Evolutionary conservation across 768 basidiomycete genomes (phyloP), one percentile per base, ranked within the genome.

Genomic region (Mycena amicta): DNA sequence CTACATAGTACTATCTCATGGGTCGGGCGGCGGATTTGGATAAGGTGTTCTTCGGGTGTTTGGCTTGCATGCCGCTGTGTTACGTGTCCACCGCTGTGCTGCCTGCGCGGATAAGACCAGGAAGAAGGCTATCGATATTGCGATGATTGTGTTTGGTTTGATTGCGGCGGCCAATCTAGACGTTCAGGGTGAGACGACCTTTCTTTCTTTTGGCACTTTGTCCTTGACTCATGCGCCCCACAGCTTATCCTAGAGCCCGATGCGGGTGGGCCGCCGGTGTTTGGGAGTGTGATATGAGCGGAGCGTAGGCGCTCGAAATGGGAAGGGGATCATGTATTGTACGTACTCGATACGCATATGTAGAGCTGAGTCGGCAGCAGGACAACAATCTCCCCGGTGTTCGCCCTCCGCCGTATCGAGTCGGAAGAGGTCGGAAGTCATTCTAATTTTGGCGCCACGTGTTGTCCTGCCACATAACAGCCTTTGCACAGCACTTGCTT

Each of bases 1-100:
- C 79, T 45, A 77, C 98, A 66, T n/a, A n/a, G n/a, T n/a, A n/a
- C n/a, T n/a, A n/a, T n/a, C n/a, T 90, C 88, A 67, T 89, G 88
- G 86, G 74, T 80, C 13, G 96, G 95, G 92, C 93, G 13, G 81
- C 77, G 31, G 95, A 97, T 73, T 74, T 98, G 43, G 96, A 98
- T 76, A 98, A 97, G 75, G 86, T 92, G 16, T 86, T 98, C 66
- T 82, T 98, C 57, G 96, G 96, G 49, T 89, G 91, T 68, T 94
- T 95, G 67, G 95, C 95, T 59, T 97, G n/a, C 66, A 88, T 97
- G 8, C 96, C 96, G 6, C 76, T 98, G 59, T 96, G 94, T 72
- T 95, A 92, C 70, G 86, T 95, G 49, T 98, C 97, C 68, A 96
- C 95, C 3, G 88, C 95, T 4, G 86, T 97, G 89, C 73, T 97